Percentiles rank a stretch among this genome's conserved stretches.
Conservation (phyloP, 2,329 filamentous ascomycete species). For the Colletotrichum limetticola region DNA sequence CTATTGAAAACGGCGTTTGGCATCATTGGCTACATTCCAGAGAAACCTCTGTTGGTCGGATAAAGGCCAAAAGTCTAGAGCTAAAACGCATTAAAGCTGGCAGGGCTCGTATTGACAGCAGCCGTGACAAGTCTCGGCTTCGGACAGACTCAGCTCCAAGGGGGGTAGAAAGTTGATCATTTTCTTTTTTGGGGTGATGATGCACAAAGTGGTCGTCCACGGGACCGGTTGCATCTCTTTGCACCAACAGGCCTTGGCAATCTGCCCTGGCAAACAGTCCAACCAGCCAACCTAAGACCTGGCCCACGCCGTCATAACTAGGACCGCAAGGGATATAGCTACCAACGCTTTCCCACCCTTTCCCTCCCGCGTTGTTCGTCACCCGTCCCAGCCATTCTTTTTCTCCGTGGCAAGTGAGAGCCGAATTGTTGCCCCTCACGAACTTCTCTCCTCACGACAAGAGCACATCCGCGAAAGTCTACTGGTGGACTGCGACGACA, state of each 20-base stretch:
- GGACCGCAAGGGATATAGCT: neutral
- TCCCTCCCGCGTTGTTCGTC: neutral
- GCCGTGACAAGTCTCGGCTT: neutral
- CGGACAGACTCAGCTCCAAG: neutral
- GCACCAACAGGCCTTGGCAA: neutral
- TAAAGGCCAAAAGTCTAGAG: neutral
- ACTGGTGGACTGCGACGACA: neutral
- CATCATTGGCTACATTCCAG: constrained; percentile 1
- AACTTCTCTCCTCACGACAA: too few relatives aligned
- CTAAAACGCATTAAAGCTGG: neutral
- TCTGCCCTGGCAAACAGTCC: constrained; percentile 3
- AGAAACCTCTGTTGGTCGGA: neutral
- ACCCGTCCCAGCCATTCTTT: neutral
- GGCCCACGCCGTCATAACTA: neutral
- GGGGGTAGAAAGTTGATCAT: neutral
- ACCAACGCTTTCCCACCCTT: neutral
- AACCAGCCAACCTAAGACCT: neutral
- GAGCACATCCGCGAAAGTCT: neutral
- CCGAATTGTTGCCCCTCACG: neutral
- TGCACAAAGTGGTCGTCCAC: neutral
- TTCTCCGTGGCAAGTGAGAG: neutral
- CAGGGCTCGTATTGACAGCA: neutral
- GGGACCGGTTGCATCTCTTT: neutral
- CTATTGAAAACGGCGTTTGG: constrained; percentile 5
- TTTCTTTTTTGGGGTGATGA: constrained; percentile 3